Conservation (phyloP, 2,329 filamentous ascomycete genomes). For the Talaromyces sp. region DNA sequence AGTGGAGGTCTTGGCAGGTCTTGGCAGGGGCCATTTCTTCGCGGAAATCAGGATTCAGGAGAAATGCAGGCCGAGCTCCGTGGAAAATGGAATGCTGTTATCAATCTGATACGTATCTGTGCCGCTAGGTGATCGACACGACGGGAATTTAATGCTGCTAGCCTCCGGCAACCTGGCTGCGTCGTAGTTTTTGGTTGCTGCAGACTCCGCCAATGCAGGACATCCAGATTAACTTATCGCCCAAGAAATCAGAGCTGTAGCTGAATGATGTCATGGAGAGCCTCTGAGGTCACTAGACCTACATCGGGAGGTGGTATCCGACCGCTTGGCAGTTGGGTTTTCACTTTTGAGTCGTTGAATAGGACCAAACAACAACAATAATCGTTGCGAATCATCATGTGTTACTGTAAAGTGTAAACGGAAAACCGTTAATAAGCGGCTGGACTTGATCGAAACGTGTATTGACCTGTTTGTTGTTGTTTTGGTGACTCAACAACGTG, state of each 20-base stretch:
- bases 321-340: not conserved
- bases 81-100: not conserved
- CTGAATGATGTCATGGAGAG: not conserved
- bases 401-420: not conserved
- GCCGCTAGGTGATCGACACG: not conserved
- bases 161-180: not conserved
- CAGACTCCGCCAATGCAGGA: not conserved
- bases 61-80: not conserved
- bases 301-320: not conserved
- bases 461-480: no score
- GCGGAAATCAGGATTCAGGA: not conserved
- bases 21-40: not conserved
- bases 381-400: not conserved
- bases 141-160: not conserved
- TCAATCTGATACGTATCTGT: not conserved
- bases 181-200: not conserved
- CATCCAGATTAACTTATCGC: not conserved
- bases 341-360: not conserved
- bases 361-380: not conserved
- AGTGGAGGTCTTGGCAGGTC: not conserved
- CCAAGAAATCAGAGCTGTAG: not conserved
- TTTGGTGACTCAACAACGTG: no score
- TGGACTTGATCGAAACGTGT: not conserved
- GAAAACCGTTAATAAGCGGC: not conserved
- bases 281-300: not conserved